These are phyloP conservation scores for Lepraria neglecta DNA, from an alignment of 495 filamentous ascomycete species.

Conservation along the genomic window DNA sequence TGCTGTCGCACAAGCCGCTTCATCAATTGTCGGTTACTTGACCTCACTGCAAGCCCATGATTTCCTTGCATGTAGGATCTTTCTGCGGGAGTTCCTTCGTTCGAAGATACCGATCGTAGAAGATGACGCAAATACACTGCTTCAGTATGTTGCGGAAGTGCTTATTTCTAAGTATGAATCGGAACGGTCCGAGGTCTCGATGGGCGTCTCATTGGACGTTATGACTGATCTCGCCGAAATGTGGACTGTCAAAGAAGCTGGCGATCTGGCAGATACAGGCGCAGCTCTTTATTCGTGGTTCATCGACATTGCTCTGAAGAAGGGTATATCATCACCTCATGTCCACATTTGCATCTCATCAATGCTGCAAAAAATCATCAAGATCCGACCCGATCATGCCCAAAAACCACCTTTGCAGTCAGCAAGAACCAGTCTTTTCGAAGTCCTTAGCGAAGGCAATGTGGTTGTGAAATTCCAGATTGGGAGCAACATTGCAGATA, in stretches of 20 bases:
- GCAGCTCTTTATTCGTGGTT: slow-evolving; percentile 78
- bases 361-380: slow-evolving; percentile 61
- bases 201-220: slow-evolving; percentile 62
- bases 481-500: slow-evolving; percentile 56
- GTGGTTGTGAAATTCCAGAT: slow-evolving; percentile 71
- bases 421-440: slow-evolving; percentile 66
- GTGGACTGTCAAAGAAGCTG: slow-evolving; percentile 53
- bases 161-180: slow-evolving; percentile 59
- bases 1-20: neutral
- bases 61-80: slow-evolving; percentile 49
- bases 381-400: slow-evolving; percentile 57
- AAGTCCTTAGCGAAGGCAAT: slow-evolving; percentile 57
- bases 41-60: slow-evolving; percentile 52
- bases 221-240: slow-evolving; percentile 57
- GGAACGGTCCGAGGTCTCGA: slow-evolving; percentile 69
- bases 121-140: slow-evolving; percentile 39
- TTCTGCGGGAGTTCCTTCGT: slow-evolving; percentile 43
- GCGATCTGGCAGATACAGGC: slow-evolving; percentile 54
- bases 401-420: slow-evolving; percentile 52
- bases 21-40: slow-evolving; percentile 52
- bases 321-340: slow-evolving; percentile 56
- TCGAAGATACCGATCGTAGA: slow-evolving; percentile 31
- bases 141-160: slow-evolving; percentile 50
- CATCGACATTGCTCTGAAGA: slow-evolving; percentile 55
- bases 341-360: slow-evolving; percentile 60